phyloP scores from a whole-genome alignment of 371 early-diverging fungal species.

The Haplosporangium sp. region DNA sequence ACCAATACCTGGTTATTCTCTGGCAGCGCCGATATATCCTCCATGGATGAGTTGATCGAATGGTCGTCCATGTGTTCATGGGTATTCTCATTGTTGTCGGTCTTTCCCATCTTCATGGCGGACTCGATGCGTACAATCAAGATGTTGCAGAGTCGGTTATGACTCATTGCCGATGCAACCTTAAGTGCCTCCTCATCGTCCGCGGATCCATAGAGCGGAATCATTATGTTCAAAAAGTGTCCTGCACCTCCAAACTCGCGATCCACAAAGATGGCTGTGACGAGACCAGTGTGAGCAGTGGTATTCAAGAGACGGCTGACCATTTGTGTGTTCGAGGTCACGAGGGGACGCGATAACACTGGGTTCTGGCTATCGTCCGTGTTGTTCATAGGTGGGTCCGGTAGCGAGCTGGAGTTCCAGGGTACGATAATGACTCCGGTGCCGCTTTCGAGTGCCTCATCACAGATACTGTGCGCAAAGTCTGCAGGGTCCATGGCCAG shows the following conservation, averaged over 20 bases:
- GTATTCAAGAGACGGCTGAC: conserved; percentile 35
- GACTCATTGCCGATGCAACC: conserved; percentile 39
- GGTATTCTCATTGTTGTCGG: too few species aligned
- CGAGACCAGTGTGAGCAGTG: conserved; percentile 29
- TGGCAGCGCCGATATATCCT: conserved; percentile 10
- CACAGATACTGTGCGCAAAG: conserved; percentile 67
- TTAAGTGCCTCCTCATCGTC: conserved; percentile 46
- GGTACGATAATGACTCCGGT: conserved; percentile 62
- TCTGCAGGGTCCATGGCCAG: conserved; percentile 60
- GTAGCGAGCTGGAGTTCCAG: conserved; percentile 58
- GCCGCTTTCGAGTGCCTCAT: conserved; percentile 56
- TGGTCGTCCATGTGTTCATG: conserved; percentile 17
- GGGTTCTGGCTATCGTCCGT: conserved; percentile 14
- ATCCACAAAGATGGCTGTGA: conserved; percentile 46
- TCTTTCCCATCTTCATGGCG: background rate
- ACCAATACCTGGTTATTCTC: conserved; percentile 26
- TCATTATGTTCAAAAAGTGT: conserved; percentile 37
- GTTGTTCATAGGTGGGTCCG: conserved; percentile 19
- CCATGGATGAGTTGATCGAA: conserved; percentile 28
- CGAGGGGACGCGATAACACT: conserved; percentile 25
- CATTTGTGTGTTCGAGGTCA: conserved; percentile 45
- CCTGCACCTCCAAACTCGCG: conserved; percentile 51
- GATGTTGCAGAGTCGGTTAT: conserved; percentile 22
- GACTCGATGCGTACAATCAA: conserved; percentile 35
- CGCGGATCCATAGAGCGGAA: conserved; percentile 44